Conservation (phyloP, 345 rosid species). For the Eucalyptus shirleyi region DNA sequence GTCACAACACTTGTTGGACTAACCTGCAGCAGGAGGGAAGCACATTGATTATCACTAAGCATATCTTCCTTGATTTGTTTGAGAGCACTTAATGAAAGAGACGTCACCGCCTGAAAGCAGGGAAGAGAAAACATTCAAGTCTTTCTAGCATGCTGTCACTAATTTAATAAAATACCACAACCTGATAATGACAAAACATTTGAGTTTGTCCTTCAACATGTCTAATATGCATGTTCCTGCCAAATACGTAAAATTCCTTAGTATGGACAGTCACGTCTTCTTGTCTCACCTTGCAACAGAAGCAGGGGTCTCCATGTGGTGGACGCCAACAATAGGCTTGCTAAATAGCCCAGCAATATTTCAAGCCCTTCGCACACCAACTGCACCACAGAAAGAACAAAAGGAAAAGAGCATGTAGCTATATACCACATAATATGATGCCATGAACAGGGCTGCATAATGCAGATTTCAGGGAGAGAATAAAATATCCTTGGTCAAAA, state of each 20-base stretch:
- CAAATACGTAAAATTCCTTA: not conserved
- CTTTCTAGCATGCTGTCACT: not conserved
- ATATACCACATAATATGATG: not conserved
- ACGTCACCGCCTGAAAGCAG: not conserved
- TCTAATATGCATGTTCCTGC: not conserved
- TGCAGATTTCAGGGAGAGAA: not conserved
- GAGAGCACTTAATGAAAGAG: not conserved
- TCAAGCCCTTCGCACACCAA: constrained; percentile 86
- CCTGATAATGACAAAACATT: not conserved
- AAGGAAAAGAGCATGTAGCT: not conserved
- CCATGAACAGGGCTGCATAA: not conserved
- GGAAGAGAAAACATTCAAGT: not conserved
- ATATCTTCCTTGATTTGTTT: not conserved
- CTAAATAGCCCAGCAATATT: constrained; percentile 52
- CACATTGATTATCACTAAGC: not conserved
- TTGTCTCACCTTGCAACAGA: constrained; percentile 61
- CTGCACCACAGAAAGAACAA: constrained; percentile 21
- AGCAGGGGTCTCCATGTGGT: constrained; percentile 98
- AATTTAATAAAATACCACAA: not conserved
- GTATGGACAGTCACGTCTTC: not conserved
- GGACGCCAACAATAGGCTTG: constrained; percentile 75
- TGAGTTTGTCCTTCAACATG: not conserved
- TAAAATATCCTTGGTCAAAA: not conserved
- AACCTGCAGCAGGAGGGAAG: constrained; percentile 24
- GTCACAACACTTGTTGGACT: constrained; percentile 19